phyloP scores from a whole-genome alignment of 1,139 yeast genomes.

The Yamadazyma diospyri region DNA sequence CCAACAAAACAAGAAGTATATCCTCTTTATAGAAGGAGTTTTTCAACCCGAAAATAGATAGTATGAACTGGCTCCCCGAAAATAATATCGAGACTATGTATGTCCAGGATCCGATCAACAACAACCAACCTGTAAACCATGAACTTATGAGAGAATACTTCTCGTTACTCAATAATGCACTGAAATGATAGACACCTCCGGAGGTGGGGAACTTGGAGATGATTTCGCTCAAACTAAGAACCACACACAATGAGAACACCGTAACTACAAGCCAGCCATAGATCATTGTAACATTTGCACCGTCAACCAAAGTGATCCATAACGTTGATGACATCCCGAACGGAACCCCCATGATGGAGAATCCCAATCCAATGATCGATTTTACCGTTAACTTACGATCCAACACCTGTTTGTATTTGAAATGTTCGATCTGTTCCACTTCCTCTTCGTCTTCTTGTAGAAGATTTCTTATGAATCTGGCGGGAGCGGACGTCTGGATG shows the following conservation, averaged over 20 bases:
- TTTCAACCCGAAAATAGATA: conserved; percentile 61
- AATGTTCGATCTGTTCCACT: conserved; percentile 61
- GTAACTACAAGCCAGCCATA: conserved; percentile 70
- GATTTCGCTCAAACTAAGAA: conserved; percentile 66
- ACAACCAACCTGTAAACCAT: conserved; percentile 77
- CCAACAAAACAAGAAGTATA: conserved; percentile 50
- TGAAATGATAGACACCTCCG: conserved; percentile 71
- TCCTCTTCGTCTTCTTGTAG: conserved; percentile 41
- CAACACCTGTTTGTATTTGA: conserved; percentile 66
- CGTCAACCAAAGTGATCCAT: conserved; percentile 65
- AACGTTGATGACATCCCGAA: conserved; percentile 70
- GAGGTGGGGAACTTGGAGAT: conserved; percentile 74
- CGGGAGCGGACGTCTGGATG: conserved; percentile 19
- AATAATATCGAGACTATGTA: conserved; percentile 70
- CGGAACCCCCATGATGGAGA: conserved; percentile 77
- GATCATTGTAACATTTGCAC: conserved; percentile 68
- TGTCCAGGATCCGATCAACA: conserved; percentile 72
- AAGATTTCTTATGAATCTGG: conserved; percentile 18
- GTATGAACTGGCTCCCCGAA: conserved; percentile 70
- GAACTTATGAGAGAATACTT: conserved; percentile 53
- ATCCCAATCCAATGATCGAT: conserved; percentile 70
- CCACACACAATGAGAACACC: conserved; percentile 57
- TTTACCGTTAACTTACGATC: conserved; percentile 62
- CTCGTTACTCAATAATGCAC: conserved; percentile 63
- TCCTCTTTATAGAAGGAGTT: conserved; percentile 58